Conservation (phyloP, 139 green algal species). For the Volvox africanus region DNA sequence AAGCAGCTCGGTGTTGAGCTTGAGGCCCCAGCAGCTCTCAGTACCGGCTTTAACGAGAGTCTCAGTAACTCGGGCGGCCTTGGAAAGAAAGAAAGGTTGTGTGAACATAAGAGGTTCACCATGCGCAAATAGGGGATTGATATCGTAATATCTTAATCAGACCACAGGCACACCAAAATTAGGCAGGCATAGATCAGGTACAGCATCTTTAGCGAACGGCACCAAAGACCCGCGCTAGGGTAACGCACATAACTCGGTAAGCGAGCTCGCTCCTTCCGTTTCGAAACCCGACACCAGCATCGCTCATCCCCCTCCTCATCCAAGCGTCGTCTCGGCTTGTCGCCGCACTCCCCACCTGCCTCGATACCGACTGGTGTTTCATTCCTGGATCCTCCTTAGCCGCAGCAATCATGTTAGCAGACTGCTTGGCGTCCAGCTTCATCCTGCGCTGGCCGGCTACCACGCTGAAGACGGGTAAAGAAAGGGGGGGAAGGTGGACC, state of each 20-base stretch:
- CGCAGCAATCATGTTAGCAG: conserved; percentile 37
- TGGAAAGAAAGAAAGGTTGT: neutral
- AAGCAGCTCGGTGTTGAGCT: neutral
- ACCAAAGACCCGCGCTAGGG: too few species aligned
- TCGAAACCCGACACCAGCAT: too few species aligned
- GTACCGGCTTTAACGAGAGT: neutral
- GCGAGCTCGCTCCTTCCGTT: too few species aligned
- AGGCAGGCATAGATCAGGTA: too few species aligned
- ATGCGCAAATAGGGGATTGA: too few species aligned
- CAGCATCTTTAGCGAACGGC: too few species aligned
- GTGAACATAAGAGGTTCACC: too few species aligned
- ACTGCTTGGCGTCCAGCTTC: conserved; percentile 53
- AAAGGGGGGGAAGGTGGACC: neutral
- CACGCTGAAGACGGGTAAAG: conserved; percentile 12
- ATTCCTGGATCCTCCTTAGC: conserved; percentile 42
- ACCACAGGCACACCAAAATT: too few species aligned
- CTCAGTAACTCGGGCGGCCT: neutral
- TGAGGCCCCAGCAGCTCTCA: neutral
- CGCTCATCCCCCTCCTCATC: too few species aligned
- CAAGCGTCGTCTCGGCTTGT: too few species aligned
- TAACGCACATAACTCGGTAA: too few species aligned
- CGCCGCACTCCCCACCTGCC: neutral
- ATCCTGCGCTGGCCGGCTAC: conserved; percentile 43
- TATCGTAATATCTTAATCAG: too few species aligned
- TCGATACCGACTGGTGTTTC: neutral